Base-by-base conservation (phyloP, 140 eudicot genomes). In the Erigeron philadelphicus region DNA sequence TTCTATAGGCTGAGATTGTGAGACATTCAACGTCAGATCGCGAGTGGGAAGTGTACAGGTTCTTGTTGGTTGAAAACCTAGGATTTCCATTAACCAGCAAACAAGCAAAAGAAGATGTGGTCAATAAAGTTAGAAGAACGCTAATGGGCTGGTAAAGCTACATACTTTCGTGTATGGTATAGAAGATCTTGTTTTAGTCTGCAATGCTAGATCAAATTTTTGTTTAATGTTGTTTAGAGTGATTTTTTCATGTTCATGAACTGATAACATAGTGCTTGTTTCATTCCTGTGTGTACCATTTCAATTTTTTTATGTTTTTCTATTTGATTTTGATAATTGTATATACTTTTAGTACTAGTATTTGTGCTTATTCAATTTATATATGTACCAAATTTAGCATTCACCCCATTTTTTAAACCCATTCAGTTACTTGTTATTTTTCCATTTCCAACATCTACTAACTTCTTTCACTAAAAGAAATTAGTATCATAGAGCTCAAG, bases 41-140 rank as follows among this genome's bases (percentile, higher is more conserved):
- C 0, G 84, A 84, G 75, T 89, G 96, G 96, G 96, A 89, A 68
- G 85, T 89, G 63, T 89, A 89, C 76, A 83, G 89, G 58, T 89
- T 89, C 72, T 79, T 76, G 15, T 80, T 89, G 63, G 84, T 78
- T 43, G 96, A 89, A 8, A 86, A 79, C 71, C 67, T 59, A 17
- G 84, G 82, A 18, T 80, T 70, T 69, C 89, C 79, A 19, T 21
- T 86, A 56, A 78, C 75, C 42, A 84, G 84, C 72, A 76, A 71
- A 13, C 82, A 61, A 71, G 88, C 82, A 9, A 82, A 82, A 63
- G 67, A 63, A 35, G 74, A 81, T 68, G 84, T 89, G 13, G 78
- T 84, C 19, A 81, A 89, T 47, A 77, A 78, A 77, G 95, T 89
- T 31, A 86, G 84, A 67, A 79, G 82, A 62, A 83, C 80, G 11